A percentile compares a stretch with the other conserved stretches of the same genome.
phyloP scores from a whole-genome alignment of 2,329 filamentous ascomycete genomes.

The Orbilia ellipsospora region DNA sequence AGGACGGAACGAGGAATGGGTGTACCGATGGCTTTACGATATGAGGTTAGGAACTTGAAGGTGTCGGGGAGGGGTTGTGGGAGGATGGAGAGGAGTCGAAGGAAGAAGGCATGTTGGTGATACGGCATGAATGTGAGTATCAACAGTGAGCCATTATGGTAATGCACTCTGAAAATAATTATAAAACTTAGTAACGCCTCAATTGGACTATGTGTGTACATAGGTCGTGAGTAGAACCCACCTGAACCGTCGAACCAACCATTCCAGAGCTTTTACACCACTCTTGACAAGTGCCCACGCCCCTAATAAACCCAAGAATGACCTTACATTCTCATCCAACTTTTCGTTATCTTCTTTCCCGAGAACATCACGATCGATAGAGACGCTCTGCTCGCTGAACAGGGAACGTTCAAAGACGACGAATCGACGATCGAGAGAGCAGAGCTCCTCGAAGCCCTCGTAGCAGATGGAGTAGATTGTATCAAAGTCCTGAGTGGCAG shows the following conservation, averaged over 20 bases:
- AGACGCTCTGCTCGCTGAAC: constrained; percentile 93
- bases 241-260: constrained; percentile 91
- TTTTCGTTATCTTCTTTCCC: constrained; percentile 82
- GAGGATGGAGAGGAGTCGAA: constrained; percentile 86
- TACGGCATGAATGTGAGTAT: constrained; percentile 92
- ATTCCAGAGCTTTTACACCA: constrained; percentile 90
- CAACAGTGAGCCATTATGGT: constrained; percentile 83
- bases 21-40: constrained; percentile 77
- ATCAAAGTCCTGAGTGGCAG: constrained; percentile 88
- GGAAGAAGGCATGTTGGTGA: constrained; percentile 81
- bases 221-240: constrained; percentile 62
- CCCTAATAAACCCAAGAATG: constrained; percentile 83
- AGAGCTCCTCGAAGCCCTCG: constrained; percentile 91
- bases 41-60: constrained; percentile 86
- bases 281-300: constrained; percentile 83
- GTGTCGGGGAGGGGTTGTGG: constrained; percentile 77
- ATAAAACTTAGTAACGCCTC: not conserved
- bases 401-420: constrained; percentile 77
- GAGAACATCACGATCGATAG: constrained; percentile 87
- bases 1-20: constrained; percentile 82
- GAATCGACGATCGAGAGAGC: constrained; percentile 84
- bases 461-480: constrained; percentile 86
- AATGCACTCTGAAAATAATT: constrained; percentile 75
- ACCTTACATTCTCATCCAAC: constrained; percentile 79
- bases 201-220: not conserved